Conservation (phyloP, 2,329 filamentous ascomycete species). For the Ilyonectria mors-panacis region DNA sequence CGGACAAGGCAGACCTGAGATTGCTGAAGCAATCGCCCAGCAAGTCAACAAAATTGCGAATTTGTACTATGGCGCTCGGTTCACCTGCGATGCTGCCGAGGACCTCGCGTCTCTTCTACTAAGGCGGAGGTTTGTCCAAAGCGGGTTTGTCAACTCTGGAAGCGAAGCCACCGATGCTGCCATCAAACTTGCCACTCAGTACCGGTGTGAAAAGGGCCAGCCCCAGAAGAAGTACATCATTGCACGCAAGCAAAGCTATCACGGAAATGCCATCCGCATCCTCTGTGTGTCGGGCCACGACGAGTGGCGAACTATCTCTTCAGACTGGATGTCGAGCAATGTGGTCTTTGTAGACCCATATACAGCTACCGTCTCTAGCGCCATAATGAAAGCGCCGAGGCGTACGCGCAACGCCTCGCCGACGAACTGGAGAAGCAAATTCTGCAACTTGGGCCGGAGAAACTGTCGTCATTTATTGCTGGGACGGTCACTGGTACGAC, state of each 20-base stretch:
- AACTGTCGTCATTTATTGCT: conserved; percentile 29
- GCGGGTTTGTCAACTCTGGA: conserved; percentile 44
- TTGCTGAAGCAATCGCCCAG: conserved; percentile 9
- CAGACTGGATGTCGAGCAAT: conserved; percentile 31
- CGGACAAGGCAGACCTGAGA: conserved; percentile 8
- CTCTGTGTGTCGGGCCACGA: conserved; percentile 55
- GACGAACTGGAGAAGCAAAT: conserved; percentile 26
- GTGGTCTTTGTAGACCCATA: conserved; percentile 27
- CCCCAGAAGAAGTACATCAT: conserved; percentile 59
- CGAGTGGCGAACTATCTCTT: conserved; percentile 30
- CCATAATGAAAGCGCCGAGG: neutral
- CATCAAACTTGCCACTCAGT: conserved; percentile 65
- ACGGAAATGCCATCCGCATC: conserved; percentile 65
- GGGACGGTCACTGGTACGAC: conserved; percentile 35
- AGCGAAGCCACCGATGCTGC: conserved; percentile 61
- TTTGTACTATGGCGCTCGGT: conserved; percentile 35
- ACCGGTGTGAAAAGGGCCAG: conserved; percentile 58
- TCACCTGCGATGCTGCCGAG: conserved; percentile 44
- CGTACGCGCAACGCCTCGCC: conserved; percentile 15
- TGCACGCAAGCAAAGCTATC: conserved; percentile 62
- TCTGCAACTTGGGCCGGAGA: conserved; percentile 25
- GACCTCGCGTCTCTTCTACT: conserved; percentile 50
- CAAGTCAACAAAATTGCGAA: conserved; percentile 30
- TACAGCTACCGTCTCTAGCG: conserved; percentile 17
- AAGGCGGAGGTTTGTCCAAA: conserved; percentile 42